Conservation (phyloP, 148 eudicot genomes). For the Camellia granthamiana region DNA sequence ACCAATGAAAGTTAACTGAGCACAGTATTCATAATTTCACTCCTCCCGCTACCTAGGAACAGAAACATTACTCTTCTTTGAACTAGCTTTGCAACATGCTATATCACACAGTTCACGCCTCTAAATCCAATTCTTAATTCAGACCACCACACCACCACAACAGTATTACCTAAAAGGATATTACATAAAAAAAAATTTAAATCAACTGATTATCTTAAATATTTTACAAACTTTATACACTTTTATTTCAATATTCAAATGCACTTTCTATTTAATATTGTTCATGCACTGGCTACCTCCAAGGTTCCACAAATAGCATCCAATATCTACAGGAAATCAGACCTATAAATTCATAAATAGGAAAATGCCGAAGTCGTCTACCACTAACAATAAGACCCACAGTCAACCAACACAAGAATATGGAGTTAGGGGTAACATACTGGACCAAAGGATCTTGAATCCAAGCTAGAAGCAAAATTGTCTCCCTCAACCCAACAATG, state of each 20-base stretch:
- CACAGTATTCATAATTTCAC: not conserved
- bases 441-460: slow-evolving; percentile 81
- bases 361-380: not conserved
- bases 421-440: slow-evolving; percentile 41
- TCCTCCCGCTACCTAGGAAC: not conserved
- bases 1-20: not conserved
- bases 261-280: too few species aligned
- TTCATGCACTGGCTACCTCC: not conserved
- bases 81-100: too few species aligned
- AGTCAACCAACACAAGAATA: not conserved
- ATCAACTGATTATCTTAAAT: not conserved
- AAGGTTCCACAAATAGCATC: not conserved
- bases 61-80: not conserved
- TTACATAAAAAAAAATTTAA: not conserved
- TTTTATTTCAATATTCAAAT: too few species aligned
- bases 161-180: not conserved
- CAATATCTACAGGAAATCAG: not conserved
- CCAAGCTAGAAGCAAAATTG: slow-evolving; percentile 66
- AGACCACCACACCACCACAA: not conserved
- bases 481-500: slow-evolving; percentile 99
- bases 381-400: not conserved
- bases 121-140: not conserved
- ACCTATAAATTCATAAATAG: not conserved
- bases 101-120: too few species aligned
- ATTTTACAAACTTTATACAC: not conserved